These are phyloP conservation scores for Syncephalis plumigaleata DNA, from an alignment of 371 early-diverging fungal genomes.

Conservation along the genomic window DNA sequence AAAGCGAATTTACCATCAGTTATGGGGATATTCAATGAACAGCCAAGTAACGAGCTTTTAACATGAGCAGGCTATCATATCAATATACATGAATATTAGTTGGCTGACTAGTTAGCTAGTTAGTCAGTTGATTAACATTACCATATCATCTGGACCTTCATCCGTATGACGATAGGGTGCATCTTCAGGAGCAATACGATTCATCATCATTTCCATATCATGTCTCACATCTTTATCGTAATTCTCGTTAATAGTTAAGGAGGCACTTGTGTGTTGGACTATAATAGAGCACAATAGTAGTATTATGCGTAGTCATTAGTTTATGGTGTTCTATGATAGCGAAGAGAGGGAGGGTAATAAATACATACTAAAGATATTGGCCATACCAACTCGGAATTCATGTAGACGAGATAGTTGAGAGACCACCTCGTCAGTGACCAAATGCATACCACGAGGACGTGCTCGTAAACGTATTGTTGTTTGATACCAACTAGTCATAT, in stretches of 20 bases:
- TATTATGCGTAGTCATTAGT: too few relatives aligned
- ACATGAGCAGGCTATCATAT: too few relatives aligned
- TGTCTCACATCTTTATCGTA: slow-evolving; percentile 58
- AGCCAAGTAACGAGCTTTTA: slow-evolving; percentile 69
- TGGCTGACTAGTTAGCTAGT: slow-evolving; percentile 24
- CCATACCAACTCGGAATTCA: slow-evolving; percentile 58
- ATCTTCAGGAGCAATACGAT: slow-evolving; percentile 60
- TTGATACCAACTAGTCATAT: slow-evolving; percentile 46
- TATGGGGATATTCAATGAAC: slow-evolving; percentile 75
- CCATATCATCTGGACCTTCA: slow-evolving; percentile 41
- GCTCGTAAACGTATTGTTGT: slow-evolving; percentile 33
- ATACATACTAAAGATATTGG: slow-evolving; percentile 61
- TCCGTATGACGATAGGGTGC: slow-evolving; percentile 60
- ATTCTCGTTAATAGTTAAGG: slow-evolving; percentile 77
- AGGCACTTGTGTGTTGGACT: slow-evolving; percentile 86
- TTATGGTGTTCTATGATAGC: background rate
- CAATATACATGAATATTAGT: too few relatives aligned
- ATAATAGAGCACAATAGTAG: too few relatives aligned
- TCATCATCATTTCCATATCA: slow-evolving; percentile 70
- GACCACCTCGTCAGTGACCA: slow-evolving; percentile 56
- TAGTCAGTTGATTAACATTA: too few relatives aligned
- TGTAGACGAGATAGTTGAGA: slow-evolving; percentile 40
- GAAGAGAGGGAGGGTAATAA: too few relatives aligned
- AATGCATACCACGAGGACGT: slow-evolving; percentile 57
- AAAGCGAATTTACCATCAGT: slow-evolving; percentile 53